Evolutionary conservation across 805 yeast species (phyloP).

Genomic region (Sungouiella blattae): DNA sequence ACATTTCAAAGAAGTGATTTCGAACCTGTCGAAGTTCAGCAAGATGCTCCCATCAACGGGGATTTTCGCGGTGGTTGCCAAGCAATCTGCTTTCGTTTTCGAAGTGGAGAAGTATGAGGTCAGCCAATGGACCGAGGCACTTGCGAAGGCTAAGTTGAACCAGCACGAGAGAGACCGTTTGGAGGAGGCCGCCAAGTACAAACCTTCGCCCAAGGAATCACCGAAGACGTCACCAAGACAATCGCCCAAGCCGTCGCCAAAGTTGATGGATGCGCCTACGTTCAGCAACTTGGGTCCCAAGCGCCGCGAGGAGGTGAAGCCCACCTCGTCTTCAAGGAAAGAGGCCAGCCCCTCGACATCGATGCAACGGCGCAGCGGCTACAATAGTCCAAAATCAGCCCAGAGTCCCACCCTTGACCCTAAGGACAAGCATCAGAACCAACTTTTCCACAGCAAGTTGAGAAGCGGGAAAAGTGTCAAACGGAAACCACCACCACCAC

Average conservation of each 20-base stretch:
- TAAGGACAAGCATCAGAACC: background rate
- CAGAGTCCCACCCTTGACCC: slow-evolving; percentile 4
- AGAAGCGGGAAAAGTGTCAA: background rate
- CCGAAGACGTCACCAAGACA: background rate
- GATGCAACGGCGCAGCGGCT: background rate
- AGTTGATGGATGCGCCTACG: slow-evolving; percentile 21
- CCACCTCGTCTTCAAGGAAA: too few relatives aligned
- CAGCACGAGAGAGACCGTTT: slow-evolving; percentile 17
- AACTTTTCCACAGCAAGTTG: background rate
- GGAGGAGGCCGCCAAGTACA: slow-evolving; percentile 4
- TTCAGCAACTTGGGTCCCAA: slow-evolving; percentile 8
- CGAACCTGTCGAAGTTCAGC: slow-evolving; percentile 28
- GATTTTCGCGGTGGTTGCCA: slow-evolving; percentile 55
- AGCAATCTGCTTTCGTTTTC: slow-evolving; percentile 51
- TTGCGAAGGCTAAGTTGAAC: slow-evolving; percentile 19
- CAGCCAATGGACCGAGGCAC: slow-evolving; percentile 43
- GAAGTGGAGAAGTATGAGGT: slow-evolving; percentile 53
- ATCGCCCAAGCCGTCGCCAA: slow-evolving; percentile 15
- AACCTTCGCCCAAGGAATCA: background rate
- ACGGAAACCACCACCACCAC: slow-evolving; percentile 33
- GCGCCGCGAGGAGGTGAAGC: too few relatives aligned
- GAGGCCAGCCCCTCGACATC: background rate
- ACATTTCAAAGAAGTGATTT: slow-evolving; percentile 56
- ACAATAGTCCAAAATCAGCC: background rate
- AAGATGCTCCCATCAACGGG: slow-evolving; percentile 39